These are phyloP conservation scores for Plasmodium coatneyi DNA, from an alignment of 169 alveolate species.

Conservation along the genomic window DNA sequence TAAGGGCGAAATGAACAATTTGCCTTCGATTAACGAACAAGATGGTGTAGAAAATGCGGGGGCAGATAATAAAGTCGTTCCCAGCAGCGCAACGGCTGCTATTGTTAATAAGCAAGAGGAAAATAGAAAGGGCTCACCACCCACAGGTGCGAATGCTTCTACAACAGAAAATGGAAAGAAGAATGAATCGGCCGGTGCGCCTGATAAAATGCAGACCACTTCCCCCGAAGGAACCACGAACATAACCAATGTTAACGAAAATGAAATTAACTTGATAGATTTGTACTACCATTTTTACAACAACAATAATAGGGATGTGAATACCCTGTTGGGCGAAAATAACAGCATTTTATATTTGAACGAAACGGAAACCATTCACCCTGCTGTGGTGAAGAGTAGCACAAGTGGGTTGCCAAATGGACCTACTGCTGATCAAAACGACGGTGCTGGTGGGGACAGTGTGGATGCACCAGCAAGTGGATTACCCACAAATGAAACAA, in stretches of 20 bases:
- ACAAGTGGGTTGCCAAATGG: neutral
- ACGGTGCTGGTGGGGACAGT: neutral
- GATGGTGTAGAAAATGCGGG: neutral
- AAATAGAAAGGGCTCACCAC: conserved; percentile 29
- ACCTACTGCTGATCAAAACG: neutral
- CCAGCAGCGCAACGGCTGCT: neutral
- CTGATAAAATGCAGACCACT: neutral
- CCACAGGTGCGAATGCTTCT: conserved; percentile 4
- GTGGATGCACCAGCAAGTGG: neutral
- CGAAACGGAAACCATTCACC: conserved; percentile 44
- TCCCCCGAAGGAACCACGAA: neutral
- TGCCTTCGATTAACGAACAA: neutral
- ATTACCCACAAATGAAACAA: neutral
- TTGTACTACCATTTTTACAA: conserved; percentile 67
- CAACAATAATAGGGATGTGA: conserved; percentile 35
- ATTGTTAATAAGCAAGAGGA: conserved; percentile 56
- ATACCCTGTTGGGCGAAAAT: conserved; percentile 50
- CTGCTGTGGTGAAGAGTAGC: neutral
- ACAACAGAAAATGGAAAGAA: conserved; percentile 31
- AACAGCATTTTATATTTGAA: conserved; percentile 53
- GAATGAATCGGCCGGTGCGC: neutral
- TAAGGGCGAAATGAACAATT: neutral
- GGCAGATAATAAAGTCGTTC: neutral
- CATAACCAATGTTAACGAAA: conserved; percentile 5
- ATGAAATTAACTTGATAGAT: conserved; percentile 52